phyloP scores from a whole-genome alignment of 345 rosid species.

The Gossypium ekmanianum region DNA sequence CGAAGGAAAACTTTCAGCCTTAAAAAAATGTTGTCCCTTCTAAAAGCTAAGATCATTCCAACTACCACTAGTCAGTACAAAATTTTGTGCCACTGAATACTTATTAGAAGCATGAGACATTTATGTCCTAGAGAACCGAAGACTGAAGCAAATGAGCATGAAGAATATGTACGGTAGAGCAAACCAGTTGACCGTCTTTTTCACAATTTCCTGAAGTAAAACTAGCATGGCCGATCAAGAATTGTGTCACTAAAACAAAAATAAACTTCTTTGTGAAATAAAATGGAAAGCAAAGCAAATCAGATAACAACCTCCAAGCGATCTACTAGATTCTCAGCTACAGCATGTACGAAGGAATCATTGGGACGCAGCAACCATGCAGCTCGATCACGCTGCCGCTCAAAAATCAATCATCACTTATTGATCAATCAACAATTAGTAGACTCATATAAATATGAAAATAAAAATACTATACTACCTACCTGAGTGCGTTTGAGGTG shows the following conservation, averaged over 20 bases:
- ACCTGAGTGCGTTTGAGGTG: constrained; percentile 86
- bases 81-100: background rate
- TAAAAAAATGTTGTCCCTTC: background rate
- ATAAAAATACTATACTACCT: constrained; percentile 3
- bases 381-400: constrained; percentile 88
- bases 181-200: background rate
- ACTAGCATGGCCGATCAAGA: background rate
- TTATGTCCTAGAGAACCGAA: background rate
- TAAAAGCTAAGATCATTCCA: background rate
- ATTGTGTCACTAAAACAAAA: background rate
- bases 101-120: background rate
- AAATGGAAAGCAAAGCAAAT: background rate
- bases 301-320: constrained; percentile 64
- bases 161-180: background rate
- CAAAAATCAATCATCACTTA: constrained; percentile 17
- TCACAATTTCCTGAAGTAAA: background rate
- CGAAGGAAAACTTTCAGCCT: constrained; percentile 5
- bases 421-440: background rate
- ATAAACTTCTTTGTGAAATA: background rate
- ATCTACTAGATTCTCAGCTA: constrained; percentile 84
- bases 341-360: constrained; percentile 74
- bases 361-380: constrained; percentile 74
- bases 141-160: background rate
- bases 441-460: background rate
- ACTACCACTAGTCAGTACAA: background rate